Conservation (phyloP, 2,329 filamentous ascomycete genomes). For the Curvularia hawaiiensis region DNA sequence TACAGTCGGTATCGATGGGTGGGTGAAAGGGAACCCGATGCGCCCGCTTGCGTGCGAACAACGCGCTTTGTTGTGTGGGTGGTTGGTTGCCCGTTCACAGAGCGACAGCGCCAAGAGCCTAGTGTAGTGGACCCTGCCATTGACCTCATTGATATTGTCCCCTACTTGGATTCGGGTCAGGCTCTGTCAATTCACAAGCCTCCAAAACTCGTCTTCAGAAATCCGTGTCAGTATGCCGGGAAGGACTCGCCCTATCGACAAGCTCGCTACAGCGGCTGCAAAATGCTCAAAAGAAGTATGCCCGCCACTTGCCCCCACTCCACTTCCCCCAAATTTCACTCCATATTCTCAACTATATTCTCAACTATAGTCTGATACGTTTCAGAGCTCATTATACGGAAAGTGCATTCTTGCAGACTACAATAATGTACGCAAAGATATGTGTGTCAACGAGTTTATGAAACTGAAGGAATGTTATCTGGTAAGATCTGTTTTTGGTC, state of each 20-base stretch:
- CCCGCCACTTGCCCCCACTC: conserved; percentile 7
- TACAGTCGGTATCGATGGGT: conserved; percentile 27
- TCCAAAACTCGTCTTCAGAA: neutral
- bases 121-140: conserved; percentile 12
- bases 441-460: conserved; percentile 85
- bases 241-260: conserved; percentile 68
- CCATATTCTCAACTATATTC: neutral
- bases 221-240: conserved; percentile 32
- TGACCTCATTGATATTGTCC: conserved; percentile 19
- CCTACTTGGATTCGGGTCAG: neutral
- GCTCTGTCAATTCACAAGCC: neutral
- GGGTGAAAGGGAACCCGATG: conserved; percentile 12
- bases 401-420: conserved; percentile 92
- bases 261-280: conserved; percentile 67
- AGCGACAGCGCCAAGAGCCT: conserved; percentile 24
- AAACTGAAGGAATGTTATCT: conserved; percentile 85
- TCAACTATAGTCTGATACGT: neutral
- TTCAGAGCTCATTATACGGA: conserved; percentile 81
- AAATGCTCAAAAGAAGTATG: conserved; percentile 70
- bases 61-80: conserved; percentile 39
- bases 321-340: neutral
- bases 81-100: conserved; percentile 28
- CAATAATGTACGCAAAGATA: conserved; percentile 87
- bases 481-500: conserved; percentile 57
- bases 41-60: conserved; percentile 15